Conservation (phyloP, 2,329 filamentous ascomycete genomes). For the Cercospora sesami region DNA sequence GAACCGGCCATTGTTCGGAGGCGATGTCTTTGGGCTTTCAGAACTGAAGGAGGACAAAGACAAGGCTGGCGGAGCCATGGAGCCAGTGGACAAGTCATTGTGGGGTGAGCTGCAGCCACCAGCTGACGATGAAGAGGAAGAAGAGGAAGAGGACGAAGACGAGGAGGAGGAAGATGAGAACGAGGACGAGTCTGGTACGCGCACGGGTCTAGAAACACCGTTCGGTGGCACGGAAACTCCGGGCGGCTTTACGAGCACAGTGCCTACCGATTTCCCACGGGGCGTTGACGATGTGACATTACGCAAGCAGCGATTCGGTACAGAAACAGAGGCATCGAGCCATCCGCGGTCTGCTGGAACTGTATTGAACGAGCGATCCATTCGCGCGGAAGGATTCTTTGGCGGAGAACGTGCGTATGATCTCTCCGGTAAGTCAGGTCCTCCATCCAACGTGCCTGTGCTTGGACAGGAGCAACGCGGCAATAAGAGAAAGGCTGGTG, state of each 20-base stretch:
- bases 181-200: constrained; percentile 59
- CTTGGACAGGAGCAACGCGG: constrained; percentile 77
- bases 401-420: constrained; percentile 94
- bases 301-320: constrained; percentile 80
- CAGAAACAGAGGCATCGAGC: constrained; percentile 79
- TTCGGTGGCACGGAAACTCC: constrained; percentile 70
- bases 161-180: constrained; percentile 73
- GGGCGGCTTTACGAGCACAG: constrained; percentile 73
- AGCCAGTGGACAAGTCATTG: constrained; percentile 79
- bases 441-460: constrained; percentile 62
- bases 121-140: constrained; percentile 58
- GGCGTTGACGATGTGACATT: constrained; percentile 85
- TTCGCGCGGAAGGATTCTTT: constrained; percentile 88
- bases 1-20: constrained; percentile 86
- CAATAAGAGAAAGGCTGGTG: constrained; percentile 86
- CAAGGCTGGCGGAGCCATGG: constrained; percentile 63
- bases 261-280: constrained; percentile 75
- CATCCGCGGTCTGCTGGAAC: constrained; percentile 80
- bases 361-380: constrained; percentile 83
- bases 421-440: constrained; percentile 51
- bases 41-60: constrained; percentile 51
- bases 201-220: constrained; percentile 68
- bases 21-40: constrained; percentile 86
- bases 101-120: constrained; percentile 90
- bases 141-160: constrained; percentile 63